These are phyloP conservation scores for Brettanomyces custersianus DNA, from an alignment of 805 yeast species.

Conservation along the genomic window DNA sequence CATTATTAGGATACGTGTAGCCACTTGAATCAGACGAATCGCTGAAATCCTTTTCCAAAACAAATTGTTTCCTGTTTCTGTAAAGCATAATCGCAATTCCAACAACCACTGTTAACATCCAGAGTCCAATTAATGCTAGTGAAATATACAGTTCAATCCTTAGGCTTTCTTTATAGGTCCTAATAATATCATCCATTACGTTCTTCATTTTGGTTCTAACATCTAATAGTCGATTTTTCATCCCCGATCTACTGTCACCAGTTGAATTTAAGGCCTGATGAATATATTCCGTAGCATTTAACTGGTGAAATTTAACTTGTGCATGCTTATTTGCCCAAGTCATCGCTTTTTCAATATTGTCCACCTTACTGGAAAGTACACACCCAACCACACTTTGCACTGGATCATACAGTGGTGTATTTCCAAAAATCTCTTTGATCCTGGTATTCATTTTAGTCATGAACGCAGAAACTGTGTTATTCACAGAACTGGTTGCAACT, in stretches of 20 bases:
- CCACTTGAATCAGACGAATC: too few relatives aligned
- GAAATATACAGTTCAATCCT: constrained; percentile 40
- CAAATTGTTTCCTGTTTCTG: too few relatives aligned
- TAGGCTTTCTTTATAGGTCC: constrained; percentile 27
- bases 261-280: constrained; percentile 6
- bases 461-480: constrained; percentile 51
- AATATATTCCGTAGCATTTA: constrained; percentile 17
- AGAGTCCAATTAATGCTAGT: constrained; percentile 32
- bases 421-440: constrained; percentile 51
- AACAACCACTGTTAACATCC: constrained; percentile 34
- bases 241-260: constrained; percentile 4
- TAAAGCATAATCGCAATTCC: constrained; percentile 11
- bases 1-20: too few relatives aligned
- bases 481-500: constrained; percentile 47
- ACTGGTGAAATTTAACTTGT: constrained; percentile 46
- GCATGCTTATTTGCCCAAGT: constrained; percentile 70
- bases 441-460: constrained; percentile 49
- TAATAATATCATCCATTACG: constrained; percentile 22
- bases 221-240: constrained; percentile 10
- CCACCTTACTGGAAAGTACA: constrained; percentile 65
- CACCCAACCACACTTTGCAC: constrained; percentile 67
- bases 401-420: constrained; percentile 57
- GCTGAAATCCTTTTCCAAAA: background rate
- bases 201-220: constrained; percentile 18
- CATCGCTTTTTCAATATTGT: constrained; percentile 57